Percentiles rank a stretch among this genome's conserved stretches.
phyloP scores from a whole-genome alignment of 805 yeast genomes.

The Starmerella kuoi region DNA sequence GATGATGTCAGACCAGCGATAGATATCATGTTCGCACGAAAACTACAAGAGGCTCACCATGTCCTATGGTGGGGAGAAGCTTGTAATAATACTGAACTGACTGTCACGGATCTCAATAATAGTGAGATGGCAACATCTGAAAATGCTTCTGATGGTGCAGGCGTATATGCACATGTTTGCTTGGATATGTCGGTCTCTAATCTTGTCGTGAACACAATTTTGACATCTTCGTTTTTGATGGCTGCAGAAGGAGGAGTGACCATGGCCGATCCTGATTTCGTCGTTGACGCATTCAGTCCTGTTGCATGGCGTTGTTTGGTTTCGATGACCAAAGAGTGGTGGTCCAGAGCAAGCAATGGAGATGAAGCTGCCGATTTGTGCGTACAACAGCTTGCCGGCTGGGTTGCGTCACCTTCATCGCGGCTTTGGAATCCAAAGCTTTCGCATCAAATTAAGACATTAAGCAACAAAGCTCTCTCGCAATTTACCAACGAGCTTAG shows the following conservation, averaged over 20 bases:
- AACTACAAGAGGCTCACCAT: slow-evolving; percentile 48
- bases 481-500: slow-evolving; percentile 72
- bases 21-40: slow-evolving; percentile 78
- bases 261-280: slow-evolving; percentile 24
- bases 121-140: not conserved
- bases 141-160: slow-evolving; percentile 45
- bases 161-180: slow-evolving; percentile 63
- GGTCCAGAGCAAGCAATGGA: slow-evolving; percentile 51
- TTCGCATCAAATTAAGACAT: slow-evolving; percentile 76
- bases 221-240: slow-evolving; percentile 56
- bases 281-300: slow-evolving; percentile 67
- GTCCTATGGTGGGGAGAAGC: slow-evolving; percentile 87
- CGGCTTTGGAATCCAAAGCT: slow-evolving; percentile 63
- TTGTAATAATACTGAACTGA: slow-evolving; percentile 43
- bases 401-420: slow-evolving; percentile 75
- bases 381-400: slow-evolving; percentile 65
- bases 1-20: slow-evolving; percentile 68
- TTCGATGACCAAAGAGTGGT: slow-evolving; percentile 72
- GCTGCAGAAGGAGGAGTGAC: slow-evolving; percentile 28
- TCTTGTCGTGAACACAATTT: slow-evolving; percentile 69
- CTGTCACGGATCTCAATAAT: slow-evolving; percentile 1
- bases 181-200: slow-evolving; percentile 71
- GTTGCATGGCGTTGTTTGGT: slow-evolving; percentile 62
- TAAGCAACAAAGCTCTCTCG: slow-evolving; percentile 67
- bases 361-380: slow-evolving; percentile 67